Evolutionary conservation across 2,329 filamentous ascomycete species (phyloP).

Genomic region (Colletotrichum agaves): DNA sequence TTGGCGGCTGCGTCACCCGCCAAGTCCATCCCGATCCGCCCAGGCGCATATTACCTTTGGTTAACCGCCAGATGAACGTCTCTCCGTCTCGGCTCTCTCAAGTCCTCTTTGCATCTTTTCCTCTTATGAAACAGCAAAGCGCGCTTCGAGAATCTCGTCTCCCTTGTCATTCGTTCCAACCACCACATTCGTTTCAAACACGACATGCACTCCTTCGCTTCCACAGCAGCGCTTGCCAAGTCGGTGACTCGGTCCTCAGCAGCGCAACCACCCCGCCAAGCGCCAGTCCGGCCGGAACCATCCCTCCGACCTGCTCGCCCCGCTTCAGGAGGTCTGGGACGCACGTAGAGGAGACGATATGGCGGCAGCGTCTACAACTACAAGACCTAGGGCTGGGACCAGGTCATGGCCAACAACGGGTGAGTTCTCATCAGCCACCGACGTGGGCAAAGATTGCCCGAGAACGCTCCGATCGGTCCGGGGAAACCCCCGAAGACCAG

Average conservation of each 20-base stretch:
- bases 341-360: conserved; percentile 44
- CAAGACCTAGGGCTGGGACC: conserved; percentile 49
- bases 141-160: no score
- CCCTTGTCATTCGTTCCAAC: background rate
- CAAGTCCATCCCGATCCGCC: no score
- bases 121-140: background rate
- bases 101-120: background rate
- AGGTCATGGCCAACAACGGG: conserved; percentile 43
- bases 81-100: background rate
- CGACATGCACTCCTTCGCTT: conserved; percentile 41
- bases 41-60: no score
- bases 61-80: no score
- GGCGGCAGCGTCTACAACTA: conserved; percentile 39
- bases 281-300: conserved; percentile 44
- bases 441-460: no score
- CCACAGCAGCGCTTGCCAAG: conserved; percentile 35
- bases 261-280: conserved; percentile 42
- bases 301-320: conserved; percentile 38
- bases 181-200: background rate
- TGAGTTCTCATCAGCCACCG: no score
- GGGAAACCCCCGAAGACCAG: no score
- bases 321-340: conserved; percentile 47
- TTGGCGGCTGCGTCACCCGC: no score
- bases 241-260: conserved; percentile 35
- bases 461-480: no score